A percentile compares a stretch with the other conserved stretches of the same genome.
Conservation (phyloP, 2,329 filamentous ascomycete species). For the Fusarium temperatum region DNA sequence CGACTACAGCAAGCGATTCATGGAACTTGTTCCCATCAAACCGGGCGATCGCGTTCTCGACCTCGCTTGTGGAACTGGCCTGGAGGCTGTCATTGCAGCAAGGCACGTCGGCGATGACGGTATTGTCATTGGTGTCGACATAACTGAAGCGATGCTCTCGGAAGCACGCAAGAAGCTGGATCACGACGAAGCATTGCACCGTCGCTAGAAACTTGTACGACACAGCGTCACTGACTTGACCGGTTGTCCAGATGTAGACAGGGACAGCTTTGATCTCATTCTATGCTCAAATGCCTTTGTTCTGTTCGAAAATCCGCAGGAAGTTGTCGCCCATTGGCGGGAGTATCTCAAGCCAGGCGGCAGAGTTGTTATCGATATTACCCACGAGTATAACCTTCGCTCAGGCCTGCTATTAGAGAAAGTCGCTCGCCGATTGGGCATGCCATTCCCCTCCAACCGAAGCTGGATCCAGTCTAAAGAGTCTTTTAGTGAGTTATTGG, state of each 20-base stretch:
- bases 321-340: conserved; percentile 43
- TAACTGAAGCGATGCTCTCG: conserved; percentile 45
- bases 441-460: conserved; percentile 43
- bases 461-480: conserved; percentile 43
- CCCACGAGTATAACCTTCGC: conserved; percentile 44
- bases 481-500: conserved; percentile 43
- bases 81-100: conserved; percentile 45
- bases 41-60: conserved; percentile 43
- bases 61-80: conserved; percentile 49
- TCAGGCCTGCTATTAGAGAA: conserved; percentile 41
- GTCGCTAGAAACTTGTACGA: conserved; percentile 37
- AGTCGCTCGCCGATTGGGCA: conserved; percentile 35
- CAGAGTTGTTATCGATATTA: conserved; percentile 45
- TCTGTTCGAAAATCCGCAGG: conserved; percentile 41
- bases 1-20: conserved; percentile 44
- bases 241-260: conserved; percentile 24
- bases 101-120: conserved; percentile 40
- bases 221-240: conserved; percentile 44
- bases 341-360: conserved; percentile 42
- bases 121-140: conserved; percentile 45
- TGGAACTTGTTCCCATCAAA: conserved; percentile 36
- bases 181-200: conserved; percentile 17
- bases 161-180: conserved; percentile 38
- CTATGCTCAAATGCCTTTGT: conserved; percentile 49
- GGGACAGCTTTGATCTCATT: conserved; percentile 43